These are phyloP conservation scores for Starmerella tilneyi DNA, from an alignment of 805 yeast species.

Conservation along the genomic window DNA sequence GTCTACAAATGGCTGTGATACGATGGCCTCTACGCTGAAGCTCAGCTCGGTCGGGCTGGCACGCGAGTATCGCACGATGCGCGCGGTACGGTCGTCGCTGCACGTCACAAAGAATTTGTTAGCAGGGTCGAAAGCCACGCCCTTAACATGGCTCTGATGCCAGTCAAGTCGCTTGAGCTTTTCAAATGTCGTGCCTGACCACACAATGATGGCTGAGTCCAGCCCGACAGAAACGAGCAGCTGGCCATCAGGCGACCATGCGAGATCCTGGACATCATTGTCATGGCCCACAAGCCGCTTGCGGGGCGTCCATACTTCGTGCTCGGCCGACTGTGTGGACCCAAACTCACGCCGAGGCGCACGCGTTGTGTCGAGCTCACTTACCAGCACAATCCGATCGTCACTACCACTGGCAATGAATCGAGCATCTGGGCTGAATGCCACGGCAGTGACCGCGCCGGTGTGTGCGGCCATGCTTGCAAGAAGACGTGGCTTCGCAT, in stretches of 20 bases:
- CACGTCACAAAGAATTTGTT: slow-evolving; percentile 95
- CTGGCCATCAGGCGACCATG: slow-evolving; percentile 94
- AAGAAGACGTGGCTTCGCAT: slow-evolving; percentile 29
- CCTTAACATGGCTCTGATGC: slow-evolving; percentile 92
- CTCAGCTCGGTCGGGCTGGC: slow-evolving; percentile 57
- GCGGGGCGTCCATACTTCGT: slow-evolving; percentile 90
- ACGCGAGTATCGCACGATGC: slow-evolving; percentile 76
- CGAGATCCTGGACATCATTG: slow-evolving; percentile 93
- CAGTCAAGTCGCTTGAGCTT: slow-evolving; percentile 79
- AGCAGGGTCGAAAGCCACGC: slow-evolving; percentile 96
- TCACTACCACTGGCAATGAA: slow-evolving; percentile 92
- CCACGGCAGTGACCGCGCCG: slow-evolving; percentile 90
- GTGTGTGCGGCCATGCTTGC: slow-evolving; percentile 92
- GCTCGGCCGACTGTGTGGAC: slow-evolving; percentile 40
- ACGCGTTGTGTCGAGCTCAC: slow-evolving; percentile 79
- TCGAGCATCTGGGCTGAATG: slow-evolving; percentile 85
- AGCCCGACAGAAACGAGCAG: slow-evolving; percentile 87
- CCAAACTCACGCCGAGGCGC: slow-evolving; percentile 54
- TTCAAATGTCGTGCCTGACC: slow-evolving; percentile 91
- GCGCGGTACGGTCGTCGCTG: slow-evolving; percentile 85
- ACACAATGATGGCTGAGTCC: slow-evolving; percentile 82
- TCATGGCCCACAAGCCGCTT: slow-evolving; percentile 93
- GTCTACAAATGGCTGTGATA: slow-evolving; percentile 72
- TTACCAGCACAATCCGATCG: slow-evolving; percentile 78
- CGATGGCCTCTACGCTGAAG: slow-evolving; percentile 75